Conservation (phyloP, 1,284 basidiomycete genomes). For the Puccinia polysora region DNA sequence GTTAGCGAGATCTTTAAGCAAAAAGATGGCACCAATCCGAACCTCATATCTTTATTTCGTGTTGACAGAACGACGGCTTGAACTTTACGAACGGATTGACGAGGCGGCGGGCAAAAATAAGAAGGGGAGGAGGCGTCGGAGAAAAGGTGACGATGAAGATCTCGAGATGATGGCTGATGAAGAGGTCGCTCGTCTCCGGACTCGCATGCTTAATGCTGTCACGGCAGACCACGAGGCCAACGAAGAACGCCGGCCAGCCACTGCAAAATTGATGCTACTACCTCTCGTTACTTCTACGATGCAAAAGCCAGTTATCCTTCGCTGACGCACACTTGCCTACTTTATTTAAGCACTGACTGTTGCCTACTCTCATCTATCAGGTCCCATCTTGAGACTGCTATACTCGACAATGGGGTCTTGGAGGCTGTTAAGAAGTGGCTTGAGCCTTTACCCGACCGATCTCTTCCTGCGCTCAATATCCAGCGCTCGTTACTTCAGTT, state of each 20-base stretch:
- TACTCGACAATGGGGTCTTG: slow-evolving; percentile 89
- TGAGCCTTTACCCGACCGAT: slow-evolving; percentile 85
- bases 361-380: slow-evolving; percentile 49
- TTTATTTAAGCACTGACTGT: background rate
- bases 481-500: slow-evolving; percentile 85
- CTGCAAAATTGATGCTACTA: slow-evolving; percentile 76
- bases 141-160: slow-evolving; percentile 51
- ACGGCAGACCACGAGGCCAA: slow-evolving; percentile 79
- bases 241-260: slow-evolving; percentile 74
- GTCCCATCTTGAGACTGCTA: slow-evolving; percentile 78
- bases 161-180: slow-evolving; percentile 87
- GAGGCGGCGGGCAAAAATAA: slow-evolving; percentile 37
- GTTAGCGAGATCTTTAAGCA: too few species aligned
- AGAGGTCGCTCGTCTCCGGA: slow-evolving; percentile 75
- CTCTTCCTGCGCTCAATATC: slow-evolving; percentile 90
- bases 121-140: slow-evolving; percentile 28
- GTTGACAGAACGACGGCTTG: slow-evolving; percentile 46
- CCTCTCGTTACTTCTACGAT: slow-evolving; percentile 85
- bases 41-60: too few species aligned
- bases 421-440: slow-evolving; percentile 88
- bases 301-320: slow-evolving; percentile 68
- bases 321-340: background rate
- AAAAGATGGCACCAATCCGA: too few species aligned
- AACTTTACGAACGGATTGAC: slow-evolving; percentile 36
- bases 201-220: slow-evolving; percentile 80